A percentile compares a stretch with the other conserved stretches of the same genome.
These are phyloP conservation scores for Aspergillus pseudoglaucus DNA, from an alignment of 2,329 filamentous ascomycete genomes.

Conservation along the genomic window DNA sequence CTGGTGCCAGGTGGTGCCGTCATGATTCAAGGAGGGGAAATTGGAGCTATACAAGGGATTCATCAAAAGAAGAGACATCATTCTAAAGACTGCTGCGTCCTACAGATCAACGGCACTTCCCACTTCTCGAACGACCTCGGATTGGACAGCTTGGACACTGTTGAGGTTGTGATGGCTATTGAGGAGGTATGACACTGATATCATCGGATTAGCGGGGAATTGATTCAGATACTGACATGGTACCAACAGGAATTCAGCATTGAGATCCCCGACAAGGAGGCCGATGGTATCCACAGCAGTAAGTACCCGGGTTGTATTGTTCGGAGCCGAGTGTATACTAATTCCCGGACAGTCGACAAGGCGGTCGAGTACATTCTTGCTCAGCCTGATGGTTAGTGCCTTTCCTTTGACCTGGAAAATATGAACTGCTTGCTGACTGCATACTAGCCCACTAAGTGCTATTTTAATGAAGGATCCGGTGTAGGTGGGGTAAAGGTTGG, in stretches of 20 bases:
- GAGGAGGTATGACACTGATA: constrained; percentile 64
- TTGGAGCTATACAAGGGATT: not conserved
- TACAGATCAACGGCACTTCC: constrained; percentile 70
- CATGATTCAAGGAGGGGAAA: not conserved
- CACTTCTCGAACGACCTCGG: constrained; percentile 98
- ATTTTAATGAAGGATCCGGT: constrained; percentile 20
- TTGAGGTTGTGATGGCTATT: constrained; percentile 99
- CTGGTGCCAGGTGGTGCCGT: not conserved
- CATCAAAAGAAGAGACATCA: constrained; percentile 3
- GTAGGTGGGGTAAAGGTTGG: constrained; percentile 18
- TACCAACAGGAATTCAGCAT: constrained; percentile 67
- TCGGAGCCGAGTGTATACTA: not conserved
- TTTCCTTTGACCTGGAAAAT: not conserved
- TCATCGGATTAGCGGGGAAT: constrained; percentile 12
- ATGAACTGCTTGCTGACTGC: constrained; percentile 11
- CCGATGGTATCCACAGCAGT: constrained; percentile 90
- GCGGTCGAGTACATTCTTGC: constrained; percentile 88
- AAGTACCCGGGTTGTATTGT: constrained; percentile 36
- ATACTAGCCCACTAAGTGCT: constrained; percentile 30
- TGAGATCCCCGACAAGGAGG: constrained; percentile 97
- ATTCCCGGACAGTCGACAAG: constrained; percentile 65
- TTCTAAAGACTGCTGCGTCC: constrained; percentile 17
- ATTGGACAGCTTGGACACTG: constrained; percentile 93
- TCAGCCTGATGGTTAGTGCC: constrained; percentile 80
- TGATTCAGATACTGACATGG: constrained; percentile 8